Conservation (phyloP, 2,329 filamentous ascomycete genomes). For the Byssochlamys sp. region DNA sequence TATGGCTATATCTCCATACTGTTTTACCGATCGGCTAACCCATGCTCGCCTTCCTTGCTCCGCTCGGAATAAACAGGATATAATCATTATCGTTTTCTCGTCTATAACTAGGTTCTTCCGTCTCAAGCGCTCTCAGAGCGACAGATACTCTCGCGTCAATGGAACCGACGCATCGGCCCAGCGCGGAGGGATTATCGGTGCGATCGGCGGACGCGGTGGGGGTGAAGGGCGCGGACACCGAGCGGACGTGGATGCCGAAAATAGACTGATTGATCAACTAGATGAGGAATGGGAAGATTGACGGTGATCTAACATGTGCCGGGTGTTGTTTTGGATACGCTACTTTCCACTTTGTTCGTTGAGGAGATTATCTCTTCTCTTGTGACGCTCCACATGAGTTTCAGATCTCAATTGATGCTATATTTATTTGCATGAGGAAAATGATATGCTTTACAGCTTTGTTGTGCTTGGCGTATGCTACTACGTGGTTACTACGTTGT, state of each 20-base stretch:
- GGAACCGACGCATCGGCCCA: slow-evolving; percentile 6
- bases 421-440: neutral
- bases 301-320: neutral
- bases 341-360: neutral
- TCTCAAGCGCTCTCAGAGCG: slow-evolving; percentile 21
- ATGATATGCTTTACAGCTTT: neutral
- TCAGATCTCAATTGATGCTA: neutral
- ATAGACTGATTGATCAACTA: slow-evolving; percentile 84
- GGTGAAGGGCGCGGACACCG: slow-evolving; percentile 27
- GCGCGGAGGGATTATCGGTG: slow-evolving; percentile 24
- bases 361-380: neutral
- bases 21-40: slow-evolving; percentile 7
- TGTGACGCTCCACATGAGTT: neutral
- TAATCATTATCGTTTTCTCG: slow-evolving; percentile 38
- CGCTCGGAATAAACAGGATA: slow-evolving; percentile 29
- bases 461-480: no score
- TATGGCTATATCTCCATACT: neutral
- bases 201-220: slow-evolving; percentile 23
- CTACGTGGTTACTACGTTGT: no score
- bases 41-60: slow-evolving; percentile 3
- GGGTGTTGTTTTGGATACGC: neutral
- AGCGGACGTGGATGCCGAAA: slow-evolving; percentile 66
- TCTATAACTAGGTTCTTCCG: slow-evolving; percentile 34
- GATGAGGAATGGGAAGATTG: slow-evolving; percentile 93
- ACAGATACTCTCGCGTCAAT: slow-evolving; percentile 26